Percentiles rank a stretch among this genome's conserved stretches.
Conservation (phyloP, 1,284 basidiomycete species). For the Tranzscheliella williamsii region DNA sequence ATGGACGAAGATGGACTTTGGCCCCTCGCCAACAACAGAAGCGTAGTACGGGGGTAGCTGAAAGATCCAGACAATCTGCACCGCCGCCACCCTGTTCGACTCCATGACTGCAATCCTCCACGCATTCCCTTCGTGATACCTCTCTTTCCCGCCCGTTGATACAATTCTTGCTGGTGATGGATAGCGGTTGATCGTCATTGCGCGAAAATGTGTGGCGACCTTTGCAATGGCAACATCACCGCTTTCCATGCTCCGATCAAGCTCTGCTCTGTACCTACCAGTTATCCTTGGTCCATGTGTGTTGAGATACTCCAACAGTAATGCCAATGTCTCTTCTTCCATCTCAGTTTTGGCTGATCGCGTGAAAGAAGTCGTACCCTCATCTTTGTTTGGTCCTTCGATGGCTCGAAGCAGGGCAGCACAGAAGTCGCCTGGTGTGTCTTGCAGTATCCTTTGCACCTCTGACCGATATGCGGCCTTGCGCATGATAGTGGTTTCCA, state of each 20-base stretch:
- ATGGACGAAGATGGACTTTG: too few relatives aligned
- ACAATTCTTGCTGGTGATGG: background rate
- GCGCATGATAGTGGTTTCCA: slow-evolving; percentile 1
- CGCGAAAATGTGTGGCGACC: background rate
- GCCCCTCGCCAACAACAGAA: too few relatives aligned
- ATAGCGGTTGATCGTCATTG: background rate
- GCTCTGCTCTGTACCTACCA: background rate
- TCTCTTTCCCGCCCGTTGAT: background rate
- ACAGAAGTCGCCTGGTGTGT: background rate
- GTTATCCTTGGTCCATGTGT: background rate
- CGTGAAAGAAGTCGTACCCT: too few relatives aligned
- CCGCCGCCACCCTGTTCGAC: too few relatives aligned
- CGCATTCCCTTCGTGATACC: background rate
- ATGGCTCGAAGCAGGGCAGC: background rate
- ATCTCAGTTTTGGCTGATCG: background rate
- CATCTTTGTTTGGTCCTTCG: background rate
- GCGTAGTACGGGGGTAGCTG: too few relatives aligned
- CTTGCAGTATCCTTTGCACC: background rate
- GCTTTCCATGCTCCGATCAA: background rate
- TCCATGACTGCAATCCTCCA: too few relatives aligned
- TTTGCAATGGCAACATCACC: background rate
- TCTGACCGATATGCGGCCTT: background rate
- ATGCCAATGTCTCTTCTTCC: background rate
- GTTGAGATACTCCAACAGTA: background rate
- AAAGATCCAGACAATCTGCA: too few relatives aligned